A percentile compares a stretch with the other conserved stretches of the same genome.
phyloP scores from a whole-genome alignment of 805 yeast genomes.

The Clavispora fructus region DNA sequence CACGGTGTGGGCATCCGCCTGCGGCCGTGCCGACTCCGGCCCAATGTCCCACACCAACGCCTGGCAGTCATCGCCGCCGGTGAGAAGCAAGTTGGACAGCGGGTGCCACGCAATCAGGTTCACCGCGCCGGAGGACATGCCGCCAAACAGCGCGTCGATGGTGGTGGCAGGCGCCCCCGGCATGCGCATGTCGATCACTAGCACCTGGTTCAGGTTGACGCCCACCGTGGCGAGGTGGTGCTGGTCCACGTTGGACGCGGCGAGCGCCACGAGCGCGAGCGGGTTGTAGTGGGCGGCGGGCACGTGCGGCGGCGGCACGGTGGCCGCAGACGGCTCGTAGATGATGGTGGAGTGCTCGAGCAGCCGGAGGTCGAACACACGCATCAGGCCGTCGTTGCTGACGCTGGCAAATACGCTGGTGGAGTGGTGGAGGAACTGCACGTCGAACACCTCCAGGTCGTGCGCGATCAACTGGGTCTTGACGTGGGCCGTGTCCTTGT shows the following conservation, averaged over 20 bases:
- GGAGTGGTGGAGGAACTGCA: constrained; percentile 69
- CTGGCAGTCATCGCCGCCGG: constrained; percentile 73
- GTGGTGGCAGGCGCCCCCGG: constrained; percentile 79
- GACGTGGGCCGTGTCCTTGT: constrained; percentile 52
- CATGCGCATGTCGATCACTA: constrained; percentile 76
- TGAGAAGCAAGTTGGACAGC: constrained; percentile 49
- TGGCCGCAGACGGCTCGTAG: constrained; percentile 57
- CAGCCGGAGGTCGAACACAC: constrained; percentile 85
- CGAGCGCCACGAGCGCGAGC: constrained; percentile 66
- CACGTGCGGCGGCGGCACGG: background rate
- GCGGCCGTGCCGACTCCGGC: constrained; percentile 8
- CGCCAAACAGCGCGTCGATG: constrained; percentile 50
- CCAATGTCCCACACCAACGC: constrained; percentile 63
- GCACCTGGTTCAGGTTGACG: constrained; percentile 57
- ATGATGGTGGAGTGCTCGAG: constrained; percentile 92
- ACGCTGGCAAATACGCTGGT: constrained; percentile 83
- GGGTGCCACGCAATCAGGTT: constrained; percentile 88
- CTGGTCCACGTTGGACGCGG: constrained; percentile 74
- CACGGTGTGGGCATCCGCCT: constrained; percentile 9
- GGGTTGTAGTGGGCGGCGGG: constrained; percentile 19
- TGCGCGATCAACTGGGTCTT: constrained; percentile 95
- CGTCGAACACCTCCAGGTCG: constrained; percentile 92
- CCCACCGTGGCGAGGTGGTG: constrained; percentile 83
- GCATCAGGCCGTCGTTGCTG: constrained; percentile 91
- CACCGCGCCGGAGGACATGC: constrained; percentile 53